Evolutionary conservation across 129 eudicot genomes (phyloP), one percentile per base, ranked within the genome.

Genomic region (Ambrosia trifida): DNA sequence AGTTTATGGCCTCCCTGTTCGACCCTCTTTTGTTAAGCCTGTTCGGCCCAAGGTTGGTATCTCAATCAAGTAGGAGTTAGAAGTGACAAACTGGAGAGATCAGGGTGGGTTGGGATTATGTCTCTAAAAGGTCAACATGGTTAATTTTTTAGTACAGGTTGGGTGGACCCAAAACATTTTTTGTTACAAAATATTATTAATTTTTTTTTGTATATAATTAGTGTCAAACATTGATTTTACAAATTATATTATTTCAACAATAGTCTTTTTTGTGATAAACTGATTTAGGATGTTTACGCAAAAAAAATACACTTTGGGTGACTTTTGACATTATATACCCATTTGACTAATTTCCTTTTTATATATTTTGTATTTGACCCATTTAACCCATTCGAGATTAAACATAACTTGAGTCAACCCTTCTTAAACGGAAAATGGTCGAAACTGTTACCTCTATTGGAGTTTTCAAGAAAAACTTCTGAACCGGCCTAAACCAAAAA

Each of bases 11-110:
- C 97, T 94, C 32, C 99, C 99, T 28, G 97, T 94, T 11, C 86
- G 99, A 58, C 99, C 99, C 28, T 94, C 99, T 49, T 94, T 94
- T 83, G 89, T 94, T 77, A 90, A 86, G 86, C 84, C 94, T 58
- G 81, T 94, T 72, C 82, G 82, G 18, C 94, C 96, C 18, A 90
- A 94, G 99, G 99, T 93, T 83, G 49, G 76, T 13, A 24, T 43
- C 68, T 63, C 40, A 30, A 47, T 62, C 9, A 45, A 20, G 62
- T 64, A 51, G 3, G 49, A 44, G 3, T 47, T 47, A 47, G 52
- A 47, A 0, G 36, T 58, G 40, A 24, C 8, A 14, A 45, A 47
- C 0, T 47, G 35, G 62, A 56, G 35, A 14, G 57, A 3, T 51
- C 24, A 51, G 2, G 57, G 33, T 56, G 62, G 35, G 12, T 56